These are phyloP conservation scores for Urochloa ruziziensis DNA, from an alignment of 176 grass and related monocot species.

Conservation along the genomic window DNA sequence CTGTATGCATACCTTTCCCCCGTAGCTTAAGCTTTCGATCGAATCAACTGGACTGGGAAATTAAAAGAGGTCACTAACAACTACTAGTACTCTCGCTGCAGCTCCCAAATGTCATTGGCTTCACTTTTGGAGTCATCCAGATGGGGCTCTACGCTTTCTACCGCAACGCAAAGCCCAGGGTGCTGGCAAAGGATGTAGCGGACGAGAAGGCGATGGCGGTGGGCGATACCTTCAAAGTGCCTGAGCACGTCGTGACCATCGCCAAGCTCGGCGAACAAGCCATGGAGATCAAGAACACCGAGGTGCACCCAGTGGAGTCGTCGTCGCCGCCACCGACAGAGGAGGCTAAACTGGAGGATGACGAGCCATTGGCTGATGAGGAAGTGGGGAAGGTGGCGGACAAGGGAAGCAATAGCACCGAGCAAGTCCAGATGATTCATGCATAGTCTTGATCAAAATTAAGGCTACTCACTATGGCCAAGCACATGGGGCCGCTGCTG, in stretches of 20 bases:
- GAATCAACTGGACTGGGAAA: background rate
- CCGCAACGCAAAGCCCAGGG: background rate
- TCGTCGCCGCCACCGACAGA: background rate
- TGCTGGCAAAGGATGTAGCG: background rate
- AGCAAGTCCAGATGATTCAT: background rate
- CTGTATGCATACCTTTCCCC: constrained; percentile 15
- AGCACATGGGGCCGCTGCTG: no score
- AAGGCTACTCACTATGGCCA: background rate
- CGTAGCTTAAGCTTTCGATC: background rate
- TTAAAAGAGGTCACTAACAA: background rate
- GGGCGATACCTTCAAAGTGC: background rate
- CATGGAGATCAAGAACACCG: background rate
- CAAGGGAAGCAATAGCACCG: background rate
- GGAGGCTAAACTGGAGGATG: background rate
- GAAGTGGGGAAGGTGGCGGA: background rate
- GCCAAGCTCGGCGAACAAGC: constrained; percentile 19
- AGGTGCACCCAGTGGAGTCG: constrained; percentile 19
- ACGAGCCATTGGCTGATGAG: background rate
- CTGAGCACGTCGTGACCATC: constrained; percentile 39
- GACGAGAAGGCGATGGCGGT: background rate
- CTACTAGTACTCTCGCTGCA: background rate
- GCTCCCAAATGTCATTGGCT: constrained; percentile 68
- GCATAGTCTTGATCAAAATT: background rate
- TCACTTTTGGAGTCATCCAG: constrained; percentile 59
- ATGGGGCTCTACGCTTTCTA: constrained; percentile 59